phyloP scores from a whole-genome alignment of 208 protist species.

The Trypanosoma cruzi region DNA sequence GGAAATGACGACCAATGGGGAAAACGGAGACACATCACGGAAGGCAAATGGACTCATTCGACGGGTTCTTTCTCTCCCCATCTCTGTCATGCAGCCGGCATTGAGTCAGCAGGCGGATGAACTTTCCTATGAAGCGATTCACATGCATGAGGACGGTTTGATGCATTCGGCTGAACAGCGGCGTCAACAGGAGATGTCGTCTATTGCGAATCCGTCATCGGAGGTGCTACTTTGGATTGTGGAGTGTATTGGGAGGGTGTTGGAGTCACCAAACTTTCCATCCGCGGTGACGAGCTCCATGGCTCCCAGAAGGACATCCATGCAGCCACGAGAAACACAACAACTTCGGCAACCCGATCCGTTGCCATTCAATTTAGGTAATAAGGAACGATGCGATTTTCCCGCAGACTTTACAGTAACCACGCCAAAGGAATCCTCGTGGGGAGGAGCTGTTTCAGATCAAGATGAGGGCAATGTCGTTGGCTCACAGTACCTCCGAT shows the following conservation, averaged over 20 bases:
- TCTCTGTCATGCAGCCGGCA: conserved; percentile 16
- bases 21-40: neutral
- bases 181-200: neutral
- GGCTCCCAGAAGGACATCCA: neutral
- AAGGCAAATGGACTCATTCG: neutral
- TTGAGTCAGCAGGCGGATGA: conserved; percentile 2
- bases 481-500: neutral
- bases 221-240: conserved; percentile 29
- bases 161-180: neutral
- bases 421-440: neutral
- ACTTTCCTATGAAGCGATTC: neutral
- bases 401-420: neutral
- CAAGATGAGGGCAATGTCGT: neutral
- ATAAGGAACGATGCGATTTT: conserved; percentile 1
- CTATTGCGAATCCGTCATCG: neutral
- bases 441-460: neutral
- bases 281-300: neutral
- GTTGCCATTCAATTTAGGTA: neutral
- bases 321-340: neutral
- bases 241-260: conserved; percentile 26
- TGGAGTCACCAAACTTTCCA: conserved; percentile 17
- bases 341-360: neutral
- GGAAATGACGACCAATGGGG: neutral
- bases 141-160: neutral
- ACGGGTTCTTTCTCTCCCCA: conserved; percentile 15